Evolutionary conservation across 2,329 filamentous ascomycete genomes (phyloP), one percentile per base, ranked within the genome.

Genomic region (Coccinonectria pachysandricola): DNA sequence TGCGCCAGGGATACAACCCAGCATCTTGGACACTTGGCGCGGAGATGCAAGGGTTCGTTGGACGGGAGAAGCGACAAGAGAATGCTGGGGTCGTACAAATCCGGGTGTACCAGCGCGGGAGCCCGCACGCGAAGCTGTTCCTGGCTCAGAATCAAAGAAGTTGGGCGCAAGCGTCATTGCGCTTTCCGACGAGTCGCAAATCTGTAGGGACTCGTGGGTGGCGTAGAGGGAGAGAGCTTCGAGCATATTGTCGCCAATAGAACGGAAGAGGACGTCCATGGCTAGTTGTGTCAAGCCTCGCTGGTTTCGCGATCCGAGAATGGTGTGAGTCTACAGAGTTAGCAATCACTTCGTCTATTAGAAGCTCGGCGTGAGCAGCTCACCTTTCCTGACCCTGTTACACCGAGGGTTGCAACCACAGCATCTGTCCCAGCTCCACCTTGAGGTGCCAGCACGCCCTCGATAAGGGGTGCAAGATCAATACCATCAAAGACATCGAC

Each of bases 351-450:
- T n/a, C n/a, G n/a, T n/a, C n/a, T n/a, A n/a, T n/a, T n/a, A n/a
- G n/a, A n/a, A n/a, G n/a, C n/a, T n/a, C 8, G 15, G 18, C 19
- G 45, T 32, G 24, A 10, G 17, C 28, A 22, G 32, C 46, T 24
- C 45, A 93, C 88, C 76, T 98, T 98, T 54, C 91, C 91, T 25
- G 87, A 95, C 8, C 91, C 91, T 6, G 88, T 95, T 21, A 95
- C 86, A 10, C 91, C 91, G 31, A 98, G 57, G 6, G 91, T 96
- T 15, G 91, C 91, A 28, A 98, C 62, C 30, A 96, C 60, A 7
- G 84, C 87, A 66, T 96, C 88, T 39, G 85, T 79, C 11, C 86
- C 85, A 37, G 91, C 79, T 26, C 77, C 72, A 17, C 79, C 78
- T 22, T 72, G 63, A 12, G 71, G 68, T 6, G 79, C 79, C 21